Conservation (phyloP, 192 early-diverging fungal species). For the Podila epigama region DNA sequence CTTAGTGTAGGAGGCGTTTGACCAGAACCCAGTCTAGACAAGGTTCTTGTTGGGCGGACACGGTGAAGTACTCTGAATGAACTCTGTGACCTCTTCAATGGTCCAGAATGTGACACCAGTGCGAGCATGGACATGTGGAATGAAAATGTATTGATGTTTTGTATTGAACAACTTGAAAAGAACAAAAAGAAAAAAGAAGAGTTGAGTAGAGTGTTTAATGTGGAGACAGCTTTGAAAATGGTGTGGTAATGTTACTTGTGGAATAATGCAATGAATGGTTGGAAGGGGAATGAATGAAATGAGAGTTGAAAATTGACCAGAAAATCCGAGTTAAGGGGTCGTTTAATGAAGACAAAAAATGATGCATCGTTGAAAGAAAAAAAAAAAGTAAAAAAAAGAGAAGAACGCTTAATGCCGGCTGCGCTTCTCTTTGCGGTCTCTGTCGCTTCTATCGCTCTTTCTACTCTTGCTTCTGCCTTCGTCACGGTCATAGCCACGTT, state of each 20-base stretch:
- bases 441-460: constrained; percentile 37
- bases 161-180: no score
- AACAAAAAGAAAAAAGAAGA: background rate
- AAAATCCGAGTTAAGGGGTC: background rate
- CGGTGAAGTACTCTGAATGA: background rate
- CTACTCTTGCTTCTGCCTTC: constrained; percentile 35
- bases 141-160: no score
- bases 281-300: background rate
- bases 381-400: background rate
- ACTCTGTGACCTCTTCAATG: background rate
- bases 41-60: background rate
- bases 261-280: no score
- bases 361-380: background rate
- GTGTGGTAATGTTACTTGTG: background rate
- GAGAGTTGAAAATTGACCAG: no score
- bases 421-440: constrained; percentile 45
- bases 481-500: constrained; percentile 7
- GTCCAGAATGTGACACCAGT: background rate
- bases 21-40: no score
- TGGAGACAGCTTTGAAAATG: no score
- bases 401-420: background rate
- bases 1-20: no score
- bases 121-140: background rate
- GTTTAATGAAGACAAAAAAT: background rate
- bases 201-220: background rate